Conservation (phyloP, 176 grass and related monocot genomes). For the Olyra latifolia region DNA sequence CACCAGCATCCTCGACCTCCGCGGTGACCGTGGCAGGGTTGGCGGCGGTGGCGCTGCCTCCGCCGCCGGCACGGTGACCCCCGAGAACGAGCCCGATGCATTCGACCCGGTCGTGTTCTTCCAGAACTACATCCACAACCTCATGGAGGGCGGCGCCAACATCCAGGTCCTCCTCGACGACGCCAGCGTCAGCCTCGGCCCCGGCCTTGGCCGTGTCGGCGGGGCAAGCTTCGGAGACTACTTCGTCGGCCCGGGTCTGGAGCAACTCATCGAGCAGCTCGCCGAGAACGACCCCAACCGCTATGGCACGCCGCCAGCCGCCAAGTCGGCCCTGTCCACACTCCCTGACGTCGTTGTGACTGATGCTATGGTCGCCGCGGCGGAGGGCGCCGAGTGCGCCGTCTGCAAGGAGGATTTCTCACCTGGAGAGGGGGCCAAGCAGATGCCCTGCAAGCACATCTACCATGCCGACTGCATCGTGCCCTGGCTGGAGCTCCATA, state of each 20-base stretch:
- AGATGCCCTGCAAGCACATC: constrained; percentile 96
- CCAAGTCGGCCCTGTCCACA: constrained; percentile 52
- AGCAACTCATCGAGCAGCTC: constrained; percentile 94
- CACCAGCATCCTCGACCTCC: constrained; percentile 44
- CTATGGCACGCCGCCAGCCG: constrained; percentile 84
- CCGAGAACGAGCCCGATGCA: constrained; percentile 58
- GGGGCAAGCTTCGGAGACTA: constrained; percentile 88
- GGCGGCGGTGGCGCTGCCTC: constrained; percentile 30
- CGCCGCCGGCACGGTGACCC: constrained; percentile 36
- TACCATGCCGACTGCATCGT: constrained; percentile 83
- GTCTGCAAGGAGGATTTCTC: constrained; percentile 94
- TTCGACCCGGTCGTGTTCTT: constrained; percentile 69
- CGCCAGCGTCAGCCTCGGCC: constrained; percentile 39
- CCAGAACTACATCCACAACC: constrained; percentile 67
- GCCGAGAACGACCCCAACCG: constrained; percentile 93
- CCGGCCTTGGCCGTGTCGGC: constrained; percentile 47
- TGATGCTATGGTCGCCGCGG: constrained; percentile 45
- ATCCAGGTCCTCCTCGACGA: constrained; percentile 82
- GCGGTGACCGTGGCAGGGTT: not conserved
- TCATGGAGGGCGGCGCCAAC: constrained; percentile 70
- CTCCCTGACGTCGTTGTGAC: constrained; percentile 73
- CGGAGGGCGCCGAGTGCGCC: constrained; percentile 72
- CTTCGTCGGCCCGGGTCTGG: constrained; percentile 81
- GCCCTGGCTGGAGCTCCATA: constrained; percentile 93
- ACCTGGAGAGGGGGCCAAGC: constrained; percentile 70